Conservation (phyloP, 2,329 filamentous ascomycete genomes). For the Torrubiella hemipterigena region DNA sequence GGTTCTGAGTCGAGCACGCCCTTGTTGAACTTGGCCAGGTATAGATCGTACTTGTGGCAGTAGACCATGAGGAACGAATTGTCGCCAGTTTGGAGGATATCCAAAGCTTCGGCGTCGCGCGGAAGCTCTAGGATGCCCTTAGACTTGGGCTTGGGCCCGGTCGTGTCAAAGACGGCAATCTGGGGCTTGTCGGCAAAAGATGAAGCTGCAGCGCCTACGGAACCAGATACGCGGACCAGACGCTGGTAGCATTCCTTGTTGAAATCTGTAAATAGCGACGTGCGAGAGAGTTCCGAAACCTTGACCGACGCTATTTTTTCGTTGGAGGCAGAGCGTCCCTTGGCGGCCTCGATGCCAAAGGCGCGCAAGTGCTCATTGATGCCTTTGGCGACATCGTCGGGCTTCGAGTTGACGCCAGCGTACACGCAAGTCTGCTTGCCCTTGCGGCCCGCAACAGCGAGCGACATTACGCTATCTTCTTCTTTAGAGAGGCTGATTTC, state of each 20-base stretch:
- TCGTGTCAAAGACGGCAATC: conserved; percentile 63
- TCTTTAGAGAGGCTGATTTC: conserved; percentile 70
- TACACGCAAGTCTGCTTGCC: conserved; percentile 43
- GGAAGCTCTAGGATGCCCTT: conserved; percentile 37
- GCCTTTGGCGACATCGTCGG: conserved; percentile 57
- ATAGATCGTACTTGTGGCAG: conserved; percentile 66
- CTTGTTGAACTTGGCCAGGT: conserved; percentile 47
- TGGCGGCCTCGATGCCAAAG: conserved; percentile 45
- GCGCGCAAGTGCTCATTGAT: conserved; percentile 77
- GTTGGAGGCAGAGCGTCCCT: conserved; percentile 17
- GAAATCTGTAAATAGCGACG: conserved; percentile 37
- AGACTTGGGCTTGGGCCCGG: conserved; percentile 32
- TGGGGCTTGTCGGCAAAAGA: conserved; percentile 65
- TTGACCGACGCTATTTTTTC: conserved; percentile 18
- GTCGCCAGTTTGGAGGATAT: conserved; percentile 49
- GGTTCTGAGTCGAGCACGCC: conserved; percentile 35
- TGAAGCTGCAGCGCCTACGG: conserved; percentile 68
- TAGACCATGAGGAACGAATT: conserved; percentile 63
- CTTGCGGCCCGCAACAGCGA: conserved; percentile 55
- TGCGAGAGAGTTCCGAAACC: conserved; percentile 40
- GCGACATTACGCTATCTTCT: conserved; percentile 80
- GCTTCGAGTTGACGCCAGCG: conserved; percentile 76
- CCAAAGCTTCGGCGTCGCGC: conserved; percentile 55
- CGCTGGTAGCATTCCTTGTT: conserved; percentile 47
- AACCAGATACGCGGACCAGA: conserved; percentile 43